Evolutionary conservation across 169 alveolate genomes (phyloP).

Genomic region (Cryptosporidium xiaoi): DNA sequence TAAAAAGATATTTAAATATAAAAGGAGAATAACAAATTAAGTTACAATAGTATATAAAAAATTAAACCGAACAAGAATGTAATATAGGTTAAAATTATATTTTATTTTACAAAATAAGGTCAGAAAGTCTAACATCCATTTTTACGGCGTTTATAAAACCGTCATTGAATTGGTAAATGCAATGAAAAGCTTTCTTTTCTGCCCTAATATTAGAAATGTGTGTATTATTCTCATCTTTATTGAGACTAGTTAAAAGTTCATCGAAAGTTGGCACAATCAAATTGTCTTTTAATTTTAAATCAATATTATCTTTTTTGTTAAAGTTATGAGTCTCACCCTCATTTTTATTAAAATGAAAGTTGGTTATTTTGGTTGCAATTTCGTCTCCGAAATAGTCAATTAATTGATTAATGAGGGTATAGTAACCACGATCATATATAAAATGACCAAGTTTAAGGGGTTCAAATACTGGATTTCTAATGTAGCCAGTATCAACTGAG

Average conservation of each 20-base stretch:
- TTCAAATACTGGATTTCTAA: slow-evolving; percentile 6
- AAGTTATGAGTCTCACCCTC: neutral
- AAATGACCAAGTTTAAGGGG: neutral
- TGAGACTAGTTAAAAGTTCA: too few species aligned
- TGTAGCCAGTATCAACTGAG: slow-evolving; percentile 21
- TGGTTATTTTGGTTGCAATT: slow-evolving; percentile 7
- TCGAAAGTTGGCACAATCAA: too few species aligned
- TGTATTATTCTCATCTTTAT: too few species aligned
- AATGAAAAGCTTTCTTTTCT: too few species aligned
- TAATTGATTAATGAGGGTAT: slow-evolving; percentile 30
- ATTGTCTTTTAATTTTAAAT: too few species aligned
- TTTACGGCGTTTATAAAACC: slow-evolving; percentile 56
- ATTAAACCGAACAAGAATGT: too few species aligned
- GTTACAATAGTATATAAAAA: too few species aligned
- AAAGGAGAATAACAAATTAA: too few species aligned
- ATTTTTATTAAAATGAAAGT: neutral
- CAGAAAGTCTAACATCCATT: slow-evolving; percentile 26
- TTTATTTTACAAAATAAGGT: neutral
- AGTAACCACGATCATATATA: slow-evolving; percentile 23
- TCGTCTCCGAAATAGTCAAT: slow-evolving; percentile 24
- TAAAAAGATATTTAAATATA: too few species aligned
- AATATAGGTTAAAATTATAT: too few species aligned
- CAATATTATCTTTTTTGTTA: too few species aligned
- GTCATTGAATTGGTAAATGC: slow-evolving; percentile 30
- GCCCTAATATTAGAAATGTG: too few species aligned